A percentile compares a stretch with the other conserved stretches of the same genome.
Evolutionary conservation across 2,329 filamentous ascomycete genomes (phyloP).

Genomic region (Fusarium siculi): DNA sequence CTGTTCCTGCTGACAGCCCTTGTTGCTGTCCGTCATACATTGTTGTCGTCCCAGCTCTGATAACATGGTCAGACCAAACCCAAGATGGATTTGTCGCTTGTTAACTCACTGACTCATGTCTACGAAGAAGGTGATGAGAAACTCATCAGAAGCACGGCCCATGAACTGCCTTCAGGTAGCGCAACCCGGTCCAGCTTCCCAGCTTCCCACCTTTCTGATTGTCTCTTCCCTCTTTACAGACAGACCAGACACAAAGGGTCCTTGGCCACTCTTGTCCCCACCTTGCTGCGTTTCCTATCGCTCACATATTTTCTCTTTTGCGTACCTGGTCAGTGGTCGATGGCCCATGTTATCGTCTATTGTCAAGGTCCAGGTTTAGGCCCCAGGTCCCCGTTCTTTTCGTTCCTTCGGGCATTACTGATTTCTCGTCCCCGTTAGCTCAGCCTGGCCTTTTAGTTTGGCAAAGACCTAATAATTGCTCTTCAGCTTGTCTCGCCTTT

Average conservation of each 20-base stretch:
- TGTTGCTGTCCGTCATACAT: constrained; percentile 4
- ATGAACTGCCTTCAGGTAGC: neutral
- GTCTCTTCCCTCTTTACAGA: constrained; percentile 16
- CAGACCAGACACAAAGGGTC: constrained; percentile 29
- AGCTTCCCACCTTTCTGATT: constrained; percentile 26
- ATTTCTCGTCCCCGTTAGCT: constrained; percentile 20
- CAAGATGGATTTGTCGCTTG: neutral
- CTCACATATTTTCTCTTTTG: constrained; percentile 13
- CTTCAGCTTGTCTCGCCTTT: constrained; percentile 34
- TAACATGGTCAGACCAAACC: neutral
- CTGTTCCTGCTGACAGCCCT: constrained; percentile 25
- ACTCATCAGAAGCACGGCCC: neutral
- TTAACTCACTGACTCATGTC: neutral
- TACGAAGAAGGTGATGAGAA: neutral
- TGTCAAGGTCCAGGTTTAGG: constrained; percentile 14
- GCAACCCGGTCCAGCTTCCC: neutral
- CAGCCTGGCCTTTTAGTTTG: constrained; percentile 14
- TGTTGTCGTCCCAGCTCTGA: neutral
- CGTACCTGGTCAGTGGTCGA: constrained; percentile 1
- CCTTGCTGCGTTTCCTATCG: constrained; percentile 34
- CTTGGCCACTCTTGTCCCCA: constrained; percentile 26
- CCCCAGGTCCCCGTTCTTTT: constrained; percentile 7
- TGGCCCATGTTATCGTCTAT: constrained; percentile 13
- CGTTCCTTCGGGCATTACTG: constrained; percentile 10
- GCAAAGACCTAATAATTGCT: constrained; percentile 2